Percentiles rank a stretch among this genome's conserved stretches.
phyloP scores from a whole-genome alignment of 1,284 basidiomycete genomes.

The Puccinia hordei region DNA sequence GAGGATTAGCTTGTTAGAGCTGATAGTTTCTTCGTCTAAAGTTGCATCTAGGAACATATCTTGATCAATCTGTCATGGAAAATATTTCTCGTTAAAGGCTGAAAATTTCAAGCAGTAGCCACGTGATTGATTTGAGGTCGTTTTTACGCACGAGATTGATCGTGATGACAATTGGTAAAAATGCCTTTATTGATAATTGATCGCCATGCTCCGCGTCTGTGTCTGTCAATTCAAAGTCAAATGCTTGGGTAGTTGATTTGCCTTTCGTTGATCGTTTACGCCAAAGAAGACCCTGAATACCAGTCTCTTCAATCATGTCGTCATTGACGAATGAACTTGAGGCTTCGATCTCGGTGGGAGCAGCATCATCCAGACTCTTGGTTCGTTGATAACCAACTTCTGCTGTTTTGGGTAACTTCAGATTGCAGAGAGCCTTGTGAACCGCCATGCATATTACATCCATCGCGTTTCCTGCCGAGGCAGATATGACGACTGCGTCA shows the following conservation, averaged over 20 bases:
- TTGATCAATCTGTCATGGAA: slow-evolving; percentile 39
- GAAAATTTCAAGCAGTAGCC: not conserved
- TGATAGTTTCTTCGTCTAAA: slow-evolving; percentile 48
- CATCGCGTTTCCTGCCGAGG: slow-evolving; percentile 45
- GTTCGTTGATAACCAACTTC: slow-evolving; percentile 46
- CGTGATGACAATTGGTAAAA: slow-evolving; percentile 36
- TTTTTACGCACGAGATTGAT: slow-evolving; percentile 34
- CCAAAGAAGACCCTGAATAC: slow-evolving; percentile 31
- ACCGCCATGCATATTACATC: slow-evolving; percentile 49
- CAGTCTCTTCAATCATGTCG: slow-evolving; percentile 5
- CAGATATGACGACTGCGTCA: slow-evolving; percentile 42
- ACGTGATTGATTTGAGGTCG: not conserved
- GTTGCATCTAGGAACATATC: slow-evolving; percentile 47
- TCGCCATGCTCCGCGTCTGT: slow-evolving; percentile 48
- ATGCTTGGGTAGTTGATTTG: slow-evolving; percentile 17
- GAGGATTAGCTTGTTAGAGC: slow-evolving; percentile 42
- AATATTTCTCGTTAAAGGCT: not conserved
- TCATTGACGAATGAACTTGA: slow-evolving; percentile 4
- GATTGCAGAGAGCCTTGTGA: slow-evolving; percentile 34
- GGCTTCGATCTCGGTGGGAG: slow-evolving; percentile 8
- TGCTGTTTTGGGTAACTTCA: slow-evolving; percentile 46
- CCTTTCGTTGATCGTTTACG: slow-evolving; percentile 3
- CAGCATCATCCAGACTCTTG: slow-evolving; percentile 8
- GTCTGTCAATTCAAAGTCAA: slow-evolving; percentile 47
- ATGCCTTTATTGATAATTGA: slow-evolving; percentile 31